These are phyloP conservation scores for Novymonas esmeraldas DNA, from an alignment of 208 protist genomes.

Conservation along the genomic window DNA sequence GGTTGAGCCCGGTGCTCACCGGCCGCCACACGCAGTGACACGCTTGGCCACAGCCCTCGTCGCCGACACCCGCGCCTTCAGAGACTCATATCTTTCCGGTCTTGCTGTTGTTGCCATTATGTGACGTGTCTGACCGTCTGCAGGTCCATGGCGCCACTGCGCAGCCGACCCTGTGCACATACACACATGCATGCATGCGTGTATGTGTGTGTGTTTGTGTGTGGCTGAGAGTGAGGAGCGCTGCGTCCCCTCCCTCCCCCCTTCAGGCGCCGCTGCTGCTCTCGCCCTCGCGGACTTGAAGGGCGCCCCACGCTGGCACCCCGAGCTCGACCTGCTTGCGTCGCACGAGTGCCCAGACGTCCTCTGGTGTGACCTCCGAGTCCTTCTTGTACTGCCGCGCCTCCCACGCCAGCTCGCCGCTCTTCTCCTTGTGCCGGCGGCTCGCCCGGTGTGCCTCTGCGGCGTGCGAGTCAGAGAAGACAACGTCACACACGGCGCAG, in stretches of 20 bases:
- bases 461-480: conserved; percentile 62
- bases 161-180: no score
- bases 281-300: conserved; percentile 29
- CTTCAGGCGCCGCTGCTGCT: no score
- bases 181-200: no score
- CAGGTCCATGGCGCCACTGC: no score
- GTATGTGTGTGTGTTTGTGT: background rate
- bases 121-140: no score
- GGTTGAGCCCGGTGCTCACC: no score
- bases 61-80: no score
- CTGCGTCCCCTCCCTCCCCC: no score
- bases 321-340: conserved; percentile 62
- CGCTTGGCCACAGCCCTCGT: no score
- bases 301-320: conserved; percentile 47
- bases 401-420: conserved; percentile 64
- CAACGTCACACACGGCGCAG: conserved; percentile 67
- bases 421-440: conserved; percentile 71
- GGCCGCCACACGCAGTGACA: no score
- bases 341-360: conserved; percentile 73
- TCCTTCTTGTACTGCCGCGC: conserved; percentile 67
- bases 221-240: background rate
- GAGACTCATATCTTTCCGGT: no score
- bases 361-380: conserved; percentile 60
- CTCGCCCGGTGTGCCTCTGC: conserved; percentile 64
- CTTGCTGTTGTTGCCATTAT: no score